Conservation (phyloP, 371 early-diverging fungal species). For the Mucor irregularis region DNA sequence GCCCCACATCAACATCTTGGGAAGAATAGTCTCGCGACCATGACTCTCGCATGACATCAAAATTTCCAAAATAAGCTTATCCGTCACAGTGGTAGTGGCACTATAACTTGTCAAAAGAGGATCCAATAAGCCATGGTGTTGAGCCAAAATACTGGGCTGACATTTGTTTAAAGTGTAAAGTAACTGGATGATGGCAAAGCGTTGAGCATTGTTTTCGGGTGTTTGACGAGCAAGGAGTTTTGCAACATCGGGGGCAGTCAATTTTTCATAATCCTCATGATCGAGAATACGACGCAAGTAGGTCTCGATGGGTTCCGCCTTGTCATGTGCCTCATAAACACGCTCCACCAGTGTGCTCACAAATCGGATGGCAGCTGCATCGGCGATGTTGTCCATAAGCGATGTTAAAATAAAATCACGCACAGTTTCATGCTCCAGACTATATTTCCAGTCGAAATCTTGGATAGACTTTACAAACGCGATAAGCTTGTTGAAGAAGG, state of each 20-base stretch:
- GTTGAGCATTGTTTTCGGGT: slow-evolving; percentile 25
- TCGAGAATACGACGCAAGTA: slow-evolving; percentile 44
- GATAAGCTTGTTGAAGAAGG: slow-evolving; percentile 25
- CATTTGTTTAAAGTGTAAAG: slow-evolving; percentile 48
- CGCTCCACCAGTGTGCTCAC: slow-evolving; percentile 21
- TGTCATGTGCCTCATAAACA: slow-evolving; percentile 34
- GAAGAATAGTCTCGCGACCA: slow-evolving; percentile 44
- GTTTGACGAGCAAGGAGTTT: slow-evolving; percentile 6
- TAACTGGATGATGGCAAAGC: slow-evolving; percentile 48
- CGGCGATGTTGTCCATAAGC: slow-evolving; percentile 40
- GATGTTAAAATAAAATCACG: slow-evolving; percentile 48
- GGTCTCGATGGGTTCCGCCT: slow-evolving; percentile 42
- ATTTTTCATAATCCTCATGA: slow-evolving; percentile 30
- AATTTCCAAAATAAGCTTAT: slow-evolving; percentile 53
- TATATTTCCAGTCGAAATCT: slow-evolving; percentile 11
- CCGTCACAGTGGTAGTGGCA: slow-evolving; percentile 52
- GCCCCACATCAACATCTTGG: slow-evolving; percentile 57
- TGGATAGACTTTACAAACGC: background rate
- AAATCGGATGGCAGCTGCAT: slow-evolving; percentile 42
- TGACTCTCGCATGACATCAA: slow-evolving; percentile 52
- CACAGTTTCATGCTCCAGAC: slow-evolving; percentile 35
- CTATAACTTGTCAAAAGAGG: slow-evolving; percentile 57
- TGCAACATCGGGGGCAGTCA: slow-evolving; percentile 30
- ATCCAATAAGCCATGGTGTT: slow-evolving; percentile 49
- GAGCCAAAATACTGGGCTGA: slow-evolving; percentile 44